Evolutionary conservation across 495 filamentous ascomycete genomes (phyloP).

Genomic region (Penicillium desertorum): DNA sequence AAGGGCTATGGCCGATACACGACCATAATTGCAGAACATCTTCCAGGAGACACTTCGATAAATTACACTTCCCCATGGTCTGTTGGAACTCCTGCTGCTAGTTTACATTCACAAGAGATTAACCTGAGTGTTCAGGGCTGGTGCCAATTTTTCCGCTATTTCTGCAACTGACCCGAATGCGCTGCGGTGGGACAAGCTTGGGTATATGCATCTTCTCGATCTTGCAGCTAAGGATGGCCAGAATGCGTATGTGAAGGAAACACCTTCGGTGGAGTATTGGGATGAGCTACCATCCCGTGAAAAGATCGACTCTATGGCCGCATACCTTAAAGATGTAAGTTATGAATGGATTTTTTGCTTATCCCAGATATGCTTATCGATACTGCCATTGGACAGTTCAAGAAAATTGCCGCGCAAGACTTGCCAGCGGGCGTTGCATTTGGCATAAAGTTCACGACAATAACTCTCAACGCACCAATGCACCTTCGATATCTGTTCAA

Average conservation of each 20-base stretch:
- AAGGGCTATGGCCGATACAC: slow-evolving; percentile 26
- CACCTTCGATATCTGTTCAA: slow-evolving; percentile 22
- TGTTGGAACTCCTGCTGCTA: slow-evolving; percentile 5
- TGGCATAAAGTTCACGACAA: slow-evolving; percentile 30
- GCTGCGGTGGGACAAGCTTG: slow-evolving; percentile 31
- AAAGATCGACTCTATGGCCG: slow-evolving; percentile 30
- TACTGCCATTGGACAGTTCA: slow-evolving; percentile 3
- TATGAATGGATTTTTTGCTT: neutral
- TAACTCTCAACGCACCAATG: slow-evolving; percentile 34
- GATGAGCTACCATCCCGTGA: slow-evolving; percentile 27
- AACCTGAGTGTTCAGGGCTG: slow-evolving; percentile 22
- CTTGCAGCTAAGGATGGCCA: slow-evolving; percentile 24
- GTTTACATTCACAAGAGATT: neutral
- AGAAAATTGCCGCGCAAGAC: slow-evolving; percentile 18
- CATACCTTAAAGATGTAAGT: slow-evolving; percentile 34
- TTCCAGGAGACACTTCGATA: slow-evolving; percentile 30
- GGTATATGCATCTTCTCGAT: slow-evolving; percentile 28
- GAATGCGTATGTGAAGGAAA: slow-evolving; percentile 25
- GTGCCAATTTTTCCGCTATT: slow-evolving; percentile 38
- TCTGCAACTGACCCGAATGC: slow-evolving; percentile 34
- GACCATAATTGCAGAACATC: slow-evolving; percentile 34
- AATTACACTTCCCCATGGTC: slow-evolving; percentile 39
- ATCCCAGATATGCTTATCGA: neutral
- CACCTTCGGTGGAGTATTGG: slow-evolving; percentile 33
- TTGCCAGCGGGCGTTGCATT: slow-evolving; percentile 28